phyloP scores from a whole-genome alignment of 306 rosid species.

The Leucaena leucocephala region DNA sequence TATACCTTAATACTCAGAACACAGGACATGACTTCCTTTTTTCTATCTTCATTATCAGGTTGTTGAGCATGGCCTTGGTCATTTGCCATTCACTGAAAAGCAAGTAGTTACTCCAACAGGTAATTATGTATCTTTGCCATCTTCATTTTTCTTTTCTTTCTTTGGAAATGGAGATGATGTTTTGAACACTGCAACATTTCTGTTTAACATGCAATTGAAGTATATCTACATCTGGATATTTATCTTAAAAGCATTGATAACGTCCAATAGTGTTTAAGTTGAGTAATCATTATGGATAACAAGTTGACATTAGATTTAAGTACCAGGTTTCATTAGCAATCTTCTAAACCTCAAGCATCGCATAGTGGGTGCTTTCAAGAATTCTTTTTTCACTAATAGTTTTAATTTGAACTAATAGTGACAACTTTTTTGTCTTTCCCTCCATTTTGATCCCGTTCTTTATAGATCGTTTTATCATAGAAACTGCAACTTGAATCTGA shows the following conservation, averaged over 20 bases:
- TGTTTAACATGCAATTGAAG: neutral
- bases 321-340: neutral
- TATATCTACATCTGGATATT: neutral
- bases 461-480: neutral
- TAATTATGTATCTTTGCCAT: slow-evolving; percentile 33
- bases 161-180: slow-evolving; percentile 24
- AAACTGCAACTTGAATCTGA: neutral
- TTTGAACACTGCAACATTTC: slow-evolving; percentile 5
- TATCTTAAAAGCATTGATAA: neutral
- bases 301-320: neutral
- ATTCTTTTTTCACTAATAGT: neutral
- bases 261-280: neutral
- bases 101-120: slow-evolving; percentile 97
- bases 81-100: slow-evolving; percentile 94
- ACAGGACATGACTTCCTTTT: slow-evolving; percentile 15
- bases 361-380: neutral
- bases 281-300: neutral
- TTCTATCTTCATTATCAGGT: slow-evolving; percentile 53
- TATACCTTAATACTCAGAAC: slow-evolving; percentile 5
- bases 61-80: slow-evolving; percentile 98
- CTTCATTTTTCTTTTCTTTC: slow-evolving; percentile 5
- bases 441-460: neutral
- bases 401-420: neutral
- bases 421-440: neutral
- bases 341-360: neutral